These are phyloP conservation scores for Lentinula sp. DNA, from an alignment of 768 basidiomycete genomes.

Conservation along the genomic window DNA sequence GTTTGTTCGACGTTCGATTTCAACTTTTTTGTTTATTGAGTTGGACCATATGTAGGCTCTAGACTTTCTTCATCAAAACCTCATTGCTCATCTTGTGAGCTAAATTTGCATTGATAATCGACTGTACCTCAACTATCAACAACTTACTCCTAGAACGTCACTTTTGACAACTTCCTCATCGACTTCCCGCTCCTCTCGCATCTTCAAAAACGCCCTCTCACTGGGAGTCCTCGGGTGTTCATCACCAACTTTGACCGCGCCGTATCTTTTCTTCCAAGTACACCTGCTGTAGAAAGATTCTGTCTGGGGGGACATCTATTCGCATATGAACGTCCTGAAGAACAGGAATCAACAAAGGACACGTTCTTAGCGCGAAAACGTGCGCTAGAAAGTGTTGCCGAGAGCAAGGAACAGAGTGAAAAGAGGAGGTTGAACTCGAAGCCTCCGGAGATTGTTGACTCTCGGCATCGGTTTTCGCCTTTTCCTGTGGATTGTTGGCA, in stretches of 20 bases:
- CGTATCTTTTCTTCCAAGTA: neutral
- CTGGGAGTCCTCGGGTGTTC: neutral
- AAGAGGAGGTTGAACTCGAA: neutral
- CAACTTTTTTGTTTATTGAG: neutral
- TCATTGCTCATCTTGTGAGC: neutral
- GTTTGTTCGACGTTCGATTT: neutral
- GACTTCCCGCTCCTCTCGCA: neutral
- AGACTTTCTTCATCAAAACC: slow-evolving; percentile 1
- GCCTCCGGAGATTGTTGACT: neutral
- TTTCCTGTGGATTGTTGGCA: slow-evolving; percentile 5
- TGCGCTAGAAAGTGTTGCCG: neutral
- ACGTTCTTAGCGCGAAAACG: neutral
- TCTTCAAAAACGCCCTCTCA: neutral
- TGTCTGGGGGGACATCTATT: neutral
- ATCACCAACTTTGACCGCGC: neutral
- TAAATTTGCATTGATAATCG: neutral
- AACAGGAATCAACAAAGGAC: neutral
- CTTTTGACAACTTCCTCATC: neutral
- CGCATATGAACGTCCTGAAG: neutral
- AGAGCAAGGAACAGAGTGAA: neutral
- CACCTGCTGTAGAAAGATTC: neutral
- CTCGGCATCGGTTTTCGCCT: neutral
- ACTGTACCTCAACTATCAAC: neutral
- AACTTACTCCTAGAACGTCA: neutral
- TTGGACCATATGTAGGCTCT: neutral